Evolutionary conservation across 2,329 filamentous ascomycete genomes (phyloP), one percentile per base, ranked within the genome.

Genomic region (Talaromyces sp.): DNA sequence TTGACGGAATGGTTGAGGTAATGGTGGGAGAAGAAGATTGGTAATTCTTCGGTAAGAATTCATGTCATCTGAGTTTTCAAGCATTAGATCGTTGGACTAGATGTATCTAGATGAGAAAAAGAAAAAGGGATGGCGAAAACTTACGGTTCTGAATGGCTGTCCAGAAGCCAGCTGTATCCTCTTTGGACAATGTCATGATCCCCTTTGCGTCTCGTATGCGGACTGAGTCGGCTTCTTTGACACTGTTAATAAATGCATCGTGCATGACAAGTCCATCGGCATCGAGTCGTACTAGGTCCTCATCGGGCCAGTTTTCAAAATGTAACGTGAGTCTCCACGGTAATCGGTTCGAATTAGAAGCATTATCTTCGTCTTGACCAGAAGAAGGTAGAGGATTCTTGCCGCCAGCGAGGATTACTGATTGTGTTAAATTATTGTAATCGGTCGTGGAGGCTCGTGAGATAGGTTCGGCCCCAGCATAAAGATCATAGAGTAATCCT

Each of bases 161-260:
- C 91, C 92, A 97, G 35, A 97, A 79, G 33, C 87, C 83, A 7
- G 86, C 89, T 13, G 89, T 94, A 70, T 96, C 86, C 46, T 89
- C 85, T 70, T 91, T 92, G 61, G 88, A 91, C 67, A 97, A 78
- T 56, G 86, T 87, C 90, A 96, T 96, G 67, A 96, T 92, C 61
- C 89, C 87, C 70, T 93, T 91, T 15, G 90, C 91, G 56, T 89
- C 94, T 45, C 91, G 91, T 65, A 94, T 93, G 53, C 92, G 84
- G 53, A 96, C 79, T 65, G 91, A 96, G 73, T 96, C 91, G 31
- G 92, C 91, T 80, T 89, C 86, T 69, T 89, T 89, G 61, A 89
- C 85, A 54, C 80, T 84, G 63, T 89, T 88, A 56, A 87, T 84
- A 66, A 84, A 89, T 0, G 84, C 78, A 68, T 89, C 86, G 60